These are phyloP conservation scores for Blastocystis sp. DNA, from an alignment of 352 stramenopile species.

Conservation along the genomic window DNA sequence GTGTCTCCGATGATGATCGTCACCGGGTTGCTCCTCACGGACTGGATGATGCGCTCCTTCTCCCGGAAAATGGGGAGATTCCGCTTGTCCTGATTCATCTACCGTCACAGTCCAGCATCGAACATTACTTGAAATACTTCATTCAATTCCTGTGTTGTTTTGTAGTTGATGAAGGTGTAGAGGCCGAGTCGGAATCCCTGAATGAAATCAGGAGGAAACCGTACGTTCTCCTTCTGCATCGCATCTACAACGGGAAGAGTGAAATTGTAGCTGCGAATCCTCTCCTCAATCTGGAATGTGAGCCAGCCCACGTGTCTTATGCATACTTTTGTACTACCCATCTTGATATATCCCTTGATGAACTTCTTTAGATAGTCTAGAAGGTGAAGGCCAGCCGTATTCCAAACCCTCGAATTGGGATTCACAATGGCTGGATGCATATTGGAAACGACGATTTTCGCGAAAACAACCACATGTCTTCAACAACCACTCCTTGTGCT, in stretches of 20 bases:
- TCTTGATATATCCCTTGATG: slow-evolving; percentile 49
- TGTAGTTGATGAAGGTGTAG: slow-evolving; percentile 66
- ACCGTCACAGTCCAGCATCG: not conserved
- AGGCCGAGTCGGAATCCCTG: slow-evolving; percentile 58
- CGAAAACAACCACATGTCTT: slow-evolving; percentile 47
- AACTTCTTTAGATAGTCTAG: slow-evolving; percentile 62
- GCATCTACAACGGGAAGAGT: slow-evolving; percentile 40
- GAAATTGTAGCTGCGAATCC: slow-evolving; percentile 49
- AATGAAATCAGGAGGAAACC: slow-evolving; percentile 29
- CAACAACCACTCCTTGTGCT: slow-evolving; percentile 55
- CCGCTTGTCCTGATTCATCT: slow-evolving; percentile 59
- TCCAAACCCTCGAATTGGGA: slow-evolving; percentile 52
- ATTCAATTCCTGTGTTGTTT: slow-evolving; percentile 46
- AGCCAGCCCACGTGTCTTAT: not conserved
- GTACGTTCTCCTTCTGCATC: not conserved
- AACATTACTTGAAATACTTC: slow-evolving; percentile 46
- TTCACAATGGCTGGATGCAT: slow-evolving; percentile 44
- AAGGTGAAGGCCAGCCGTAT: not conserved
- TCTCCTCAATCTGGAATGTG: slow-evolving; percentile 9
- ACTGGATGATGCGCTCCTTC: slow-evolving; percentile 30
- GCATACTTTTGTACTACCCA: slow-evolving; percentile 33
- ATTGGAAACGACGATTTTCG: slow-evolving; percentile 31
- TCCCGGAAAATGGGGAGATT: slow-evolving; percentile 56
- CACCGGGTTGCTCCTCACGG: slow-evolving; percentile 25
- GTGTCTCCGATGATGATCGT: slow-evolving; percentile 68